These are phyloP conservation scores for Ustilago nuda DNA, from an alignment of 1,284 basidiomycete genomes.

Conservation along the genomic window DNA sequence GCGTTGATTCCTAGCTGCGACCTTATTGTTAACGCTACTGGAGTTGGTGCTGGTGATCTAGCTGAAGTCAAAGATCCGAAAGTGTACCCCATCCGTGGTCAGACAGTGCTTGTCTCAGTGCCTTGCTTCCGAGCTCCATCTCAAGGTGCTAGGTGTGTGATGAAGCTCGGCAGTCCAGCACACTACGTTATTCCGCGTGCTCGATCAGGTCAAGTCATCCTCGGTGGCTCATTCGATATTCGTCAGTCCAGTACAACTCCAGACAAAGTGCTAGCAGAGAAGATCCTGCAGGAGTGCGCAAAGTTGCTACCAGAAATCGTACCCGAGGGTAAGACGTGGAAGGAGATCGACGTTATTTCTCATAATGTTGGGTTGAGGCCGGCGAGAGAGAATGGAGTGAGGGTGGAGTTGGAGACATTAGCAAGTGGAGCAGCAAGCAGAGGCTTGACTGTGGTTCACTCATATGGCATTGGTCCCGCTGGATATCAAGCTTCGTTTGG, in stretches of 20 bases:
- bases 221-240: conserved; percentile 75
- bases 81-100: conserved; percentile 84
- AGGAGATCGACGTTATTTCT: conserved; percentile 44
- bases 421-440: too few species aligned
- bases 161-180: conserved; percentile 39
- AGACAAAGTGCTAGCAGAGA: conserved; percentile 71
- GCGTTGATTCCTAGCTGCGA: conserved; percentile 21
- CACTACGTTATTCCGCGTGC: conserved; percentile 75
- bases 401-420: conserved; percentile 49
- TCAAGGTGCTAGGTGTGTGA: conserved; percentile 44
- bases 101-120: conserved; percentile 82
- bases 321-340: conserved; percentile 51
- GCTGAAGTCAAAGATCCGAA: conserved; percentile 76
- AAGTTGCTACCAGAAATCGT: conserved; percentile 51
- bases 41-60: conserved; percentile 65
- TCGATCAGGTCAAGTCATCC: conserved; percentile 71
- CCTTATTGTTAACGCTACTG: conserved; percentile 72
- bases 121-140: conserved; percentile 71
- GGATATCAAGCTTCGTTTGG: conserved; percentile 65
- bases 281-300: conserved; percentile 72
- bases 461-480: conserved; percentile 62
- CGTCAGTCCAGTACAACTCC: conserved; percentile 55
- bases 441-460: conserved; percentile 49
- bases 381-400: conserved; percentile 49
- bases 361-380: conserved; percentile 60